A percentile compares a stretch with the other conserved stretches of the same genome.
phyloP scores from a whole-genome alignment of 1,139 yeast genomes.

The Sugiyamaella grinbergsii region DNA sequence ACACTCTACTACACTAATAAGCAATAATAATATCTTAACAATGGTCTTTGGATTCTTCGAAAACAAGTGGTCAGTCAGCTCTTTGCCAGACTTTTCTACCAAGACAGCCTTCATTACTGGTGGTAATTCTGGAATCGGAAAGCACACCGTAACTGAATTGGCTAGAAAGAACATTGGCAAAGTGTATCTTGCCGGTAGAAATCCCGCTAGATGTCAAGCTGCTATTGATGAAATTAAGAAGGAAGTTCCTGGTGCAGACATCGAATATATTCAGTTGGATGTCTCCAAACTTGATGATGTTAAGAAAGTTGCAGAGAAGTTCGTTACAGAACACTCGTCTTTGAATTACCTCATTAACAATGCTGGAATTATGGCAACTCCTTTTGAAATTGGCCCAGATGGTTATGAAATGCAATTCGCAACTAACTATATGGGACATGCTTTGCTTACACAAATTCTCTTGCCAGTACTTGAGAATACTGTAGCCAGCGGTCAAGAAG shows the following conservation, averaged over 20 bases:
- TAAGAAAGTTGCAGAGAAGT: constrained; percentile 46
- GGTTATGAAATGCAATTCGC: constrained; percentile 25
- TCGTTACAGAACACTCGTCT: constrained; percentile 35
- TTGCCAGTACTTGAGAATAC: constrained; percentile 19
- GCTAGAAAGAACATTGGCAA: constrained; percentile 31
- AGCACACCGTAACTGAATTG: constrained; percentile 28
- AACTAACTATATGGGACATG: constrained; percentile 25
- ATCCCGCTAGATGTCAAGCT: constrained; percentile 39
- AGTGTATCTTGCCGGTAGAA: constrained; percentile 37
- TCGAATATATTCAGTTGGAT: constrained; percentile 43
- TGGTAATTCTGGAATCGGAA: constrained; percentile 36
- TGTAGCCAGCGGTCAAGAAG: constrained; percentile 35
- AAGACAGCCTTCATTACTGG: constrained; percentile 39
- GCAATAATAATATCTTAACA: background rate
- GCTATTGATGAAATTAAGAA: constrained; percentile 42
- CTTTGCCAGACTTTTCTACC: constrained; percentile 46
- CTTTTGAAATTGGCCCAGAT: constrained; percentile 18
- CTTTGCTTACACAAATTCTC: constrained; percentile 17
- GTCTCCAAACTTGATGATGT: constrained; percentile 51
- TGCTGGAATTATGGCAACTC: constrained; percentile 27
- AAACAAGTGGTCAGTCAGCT: constrained; percentile 11
- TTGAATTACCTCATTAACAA: constrained; percentile 31
- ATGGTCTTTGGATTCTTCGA: constrained; percentile 13
- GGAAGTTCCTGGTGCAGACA: constrained; percentile 32
- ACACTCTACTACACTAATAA: too few relatives aligned